Percentiles rank a stretch among this genome's conserved stretches.
Evolutionary conservation across 108 stramenopile genomes (phyloP).

Genomic region (Skeletonema costatum): DNA sequence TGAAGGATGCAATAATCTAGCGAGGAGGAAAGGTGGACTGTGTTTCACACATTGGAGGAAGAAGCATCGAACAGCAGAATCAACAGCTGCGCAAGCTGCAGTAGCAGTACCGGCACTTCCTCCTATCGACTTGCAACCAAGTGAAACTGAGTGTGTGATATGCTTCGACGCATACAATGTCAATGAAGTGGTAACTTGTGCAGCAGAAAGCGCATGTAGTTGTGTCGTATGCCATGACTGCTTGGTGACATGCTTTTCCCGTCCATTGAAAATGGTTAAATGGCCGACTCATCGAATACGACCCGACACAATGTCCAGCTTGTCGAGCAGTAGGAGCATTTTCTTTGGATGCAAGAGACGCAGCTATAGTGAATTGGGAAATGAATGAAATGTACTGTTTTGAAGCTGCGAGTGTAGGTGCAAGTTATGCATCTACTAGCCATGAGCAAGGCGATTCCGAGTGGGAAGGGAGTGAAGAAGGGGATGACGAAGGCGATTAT

Average conservation of each 20-base stretch:
- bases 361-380: background rate
- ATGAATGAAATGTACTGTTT: background rate
- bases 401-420: background rate
- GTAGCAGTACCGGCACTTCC: background rate
- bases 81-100: background rate
- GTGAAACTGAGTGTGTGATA: background rate
- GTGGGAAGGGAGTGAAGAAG: background rate
- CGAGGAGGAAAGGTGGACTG: background rate
- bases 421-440: background rate
- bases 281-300: background rate
- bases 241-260: background rate
- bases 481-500: background rate
- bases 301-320: background rate
- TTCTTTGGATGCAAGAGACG: background rate
- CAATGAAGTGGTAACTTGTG: background rate
- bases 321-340: background rate
- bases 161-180: background rate
- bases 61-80: background rate
- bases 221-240: background rate
- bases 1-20: background rate
- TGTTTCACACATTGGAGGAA: background rate
- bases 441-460: background rate
- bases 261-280: background rate
- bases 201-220: background rate
- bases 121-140: background rate